These are phyloP conservation scores for Beauveria pseudobassiana DNA, from an alignment of 2,329 filamentous ascomycete genomes.

Conservation along the genomic window DNA sequence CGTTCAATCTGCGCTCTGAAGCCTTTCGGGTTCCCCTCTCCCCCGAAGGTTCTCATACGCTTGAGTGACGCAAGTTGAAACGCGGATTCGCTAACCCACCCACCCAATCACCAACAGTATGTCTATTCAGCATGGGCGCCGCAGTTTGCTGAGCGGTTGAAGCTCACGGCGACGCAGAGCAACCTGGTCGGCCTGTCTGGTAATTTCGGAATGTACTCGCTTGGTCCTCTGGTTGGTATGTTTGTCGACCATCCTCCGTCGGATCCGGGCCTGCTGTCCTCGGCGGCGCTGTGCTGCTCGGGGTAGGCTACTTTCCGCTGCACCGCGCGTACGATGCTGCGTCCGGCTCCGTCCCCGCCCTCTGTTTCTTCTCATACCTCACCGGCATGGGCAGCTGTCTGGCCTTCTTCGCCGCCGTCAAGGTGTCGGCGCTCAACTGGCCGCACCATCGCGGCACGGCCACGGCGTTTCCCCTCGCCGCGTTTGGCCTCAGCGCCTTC, in stretches of 20 bases:
- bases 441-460: slow-evolving; percentile 86
- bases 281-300: slow-evolving; percentile 64
- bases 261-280: slow-evolving; percentile 67
- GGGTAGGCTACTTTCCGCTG: slow-evolving; percentile 78
- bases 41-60: too few species aligned
- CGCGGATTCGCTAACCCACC: background rate
- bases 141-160: slow-evolving; percentile 81
- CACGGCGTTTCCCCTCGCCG: slow-evolving; percentile 86
- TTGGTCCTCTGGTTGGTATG: slow-evolving; percentile 82
- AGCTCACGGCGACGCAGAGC: slow-evolving; percentile 83
- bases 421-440: slow-evolving; percentile 83
- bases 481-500: slow-evolving; percentile 91
- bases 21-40: background rate
- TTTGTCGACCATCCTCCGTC: slow-evolving; percentile 69
- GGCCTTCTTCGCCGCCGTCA: slow-evolving; percentile 84
- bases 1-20: slow-evolving; percentile 22
- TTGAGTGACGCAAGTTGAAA: background rate
- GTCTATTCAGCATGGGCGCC: slow-evolving; percentile 97
- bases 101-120: slow-evolving; percentile 52
- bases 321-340: slow-evolving; percentile 69
- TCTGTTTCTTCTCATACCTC: slow-evolving; percentile 80
- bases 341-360: slow-evolving; percentile 45
- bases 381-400: slow-evolving; percentile 85
- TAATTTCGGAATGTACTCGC: slow-evolving; percentile 90
- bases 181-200: slow-evolving; percentile 82